Conservation (phyloP, 495 filamentous ascomycete species). For the Hypoxylon rickii region DNA sequence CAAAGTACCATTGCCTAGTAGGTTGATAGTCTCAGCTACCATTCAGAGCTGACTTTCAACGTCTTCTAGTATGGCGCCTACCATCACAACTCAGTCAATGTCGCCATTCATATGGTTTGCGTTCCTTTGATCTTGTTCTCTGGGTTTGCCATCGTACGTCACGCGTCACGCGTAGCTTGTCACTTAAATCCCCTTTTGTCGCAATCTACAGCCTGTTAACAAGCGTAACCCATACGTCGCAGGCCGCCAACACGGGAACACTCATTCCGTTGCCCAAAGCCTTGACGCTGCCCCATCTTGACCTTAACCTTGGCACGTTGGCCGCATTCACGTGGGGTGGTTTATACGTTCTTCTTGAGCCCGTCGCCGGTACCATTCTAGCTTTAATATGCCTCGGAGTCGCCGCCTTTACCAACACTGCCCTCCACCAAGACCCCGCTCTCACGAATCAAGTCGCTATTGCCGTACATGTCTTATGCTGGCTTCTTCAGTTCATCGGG, state of each 20-base stretch:
- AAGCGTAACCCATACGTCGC: conserved; percentile 18
- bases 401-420: conserved; percentile 74
- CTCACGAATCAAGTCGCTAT: conserved; percentile 72
- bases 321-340: conserved; percentile 68
- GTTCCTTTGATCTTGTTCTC: conserved; percentile 85
- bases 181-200: not conserved
- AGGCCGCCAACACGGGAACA: conserved; percentile 78
- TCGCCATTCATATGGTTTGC: conserved; percentile 87
- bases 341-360: conserved; percentile 91
- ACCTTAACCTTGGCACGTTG: conserved; percentile 79
- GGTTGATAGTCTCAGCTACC: too few species aligned
- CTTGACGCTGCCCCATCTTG: conserved; percentile 74
- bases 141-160: conserved; percentile 73
- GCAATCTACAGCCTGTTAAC: conserved; percentile 6
- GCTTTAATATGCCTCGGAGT: conserved; percentile 73
- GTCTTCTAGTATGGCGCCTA: conserved; percentile 84
- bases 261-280: conserved; percentile 72
- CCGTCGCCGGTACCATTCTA: conserved; percentile 79
- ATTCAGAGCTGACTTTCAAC: conserved; percentile 7
- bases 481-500: conserved; percentile 88
- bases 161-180: not conserved
- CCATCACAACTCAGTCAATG: conserved; percentile 86
- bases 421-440: conserved; percentile 66
- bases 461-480: conserved; percentile 70
- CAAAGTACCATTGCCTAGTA: not conserved